phyloP scores from a whole-genome alignment of 1,139 yeast genomes.

The Candida buenavistaensis region DNA sequence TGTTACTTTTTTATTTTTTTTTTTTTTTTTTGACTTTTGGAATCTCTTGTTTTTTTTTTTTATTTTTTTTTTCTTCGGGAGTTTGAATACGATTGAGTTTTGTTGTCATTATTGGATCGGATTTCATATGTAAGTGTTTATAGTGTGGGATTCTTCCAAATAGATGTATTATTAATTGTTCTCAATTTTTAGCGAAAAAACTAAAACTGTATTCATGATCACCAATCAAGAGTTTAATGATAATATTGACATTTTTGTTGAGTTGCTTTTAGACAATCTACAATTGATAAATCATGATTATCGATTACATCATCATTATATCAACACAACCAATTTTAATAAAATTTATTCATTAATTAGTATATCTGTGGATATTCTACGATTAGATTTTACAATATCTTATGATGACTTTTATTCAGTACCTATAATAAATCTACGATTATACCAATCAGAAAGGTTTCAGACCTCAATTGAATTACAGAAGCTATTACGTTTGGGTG shows the following conservation, averaged over 20 bases:
- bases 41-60: too few species aligned
- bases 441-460: slow-evolving; percentile 8
- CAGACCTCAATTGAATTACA: background rate
- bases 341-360: slow-evolving; percentile 8
- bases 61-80: too few species aligned
- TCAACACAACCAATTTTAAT: slow-evolving; percentile 9
- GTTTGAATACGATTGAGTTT: too few species aligned
- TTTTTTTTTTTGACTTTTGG: too few species aligned
- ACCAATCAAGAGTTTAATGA: slow-evolving; percentile 19
- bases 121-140: too few species aligned
- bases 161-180: too few species aligned
- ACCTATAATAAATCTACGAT: slow-evolving; percentile 33
- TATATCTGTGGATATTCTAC: slow-evolving; percentile 1
- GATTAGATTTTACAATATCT: slow-evolving; percentile 25
- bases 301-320: slow-evolving; percentile 13
- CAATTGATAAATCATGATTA: slow-evolving; percentile 5
- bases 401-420: slow-evolving; percentile 31
- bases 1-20: too few species aligned
- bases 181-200: too few species aligned
- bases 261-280: slow-evolving; percentile 10
- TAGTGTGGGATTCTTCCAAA: too few species aligned
- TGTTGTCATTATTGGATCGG: too few species aligned
- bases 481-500: background rate
- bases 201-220: slow-evolving; percentile 2
- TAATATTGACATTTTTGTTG: slow-evolving; percentile 16